These are phyloP conservation scores for Trichoderma sp. DNA, from an alignment of 2,329 filamentous ascomycete species.

Conservation along the genomic window DNA sequence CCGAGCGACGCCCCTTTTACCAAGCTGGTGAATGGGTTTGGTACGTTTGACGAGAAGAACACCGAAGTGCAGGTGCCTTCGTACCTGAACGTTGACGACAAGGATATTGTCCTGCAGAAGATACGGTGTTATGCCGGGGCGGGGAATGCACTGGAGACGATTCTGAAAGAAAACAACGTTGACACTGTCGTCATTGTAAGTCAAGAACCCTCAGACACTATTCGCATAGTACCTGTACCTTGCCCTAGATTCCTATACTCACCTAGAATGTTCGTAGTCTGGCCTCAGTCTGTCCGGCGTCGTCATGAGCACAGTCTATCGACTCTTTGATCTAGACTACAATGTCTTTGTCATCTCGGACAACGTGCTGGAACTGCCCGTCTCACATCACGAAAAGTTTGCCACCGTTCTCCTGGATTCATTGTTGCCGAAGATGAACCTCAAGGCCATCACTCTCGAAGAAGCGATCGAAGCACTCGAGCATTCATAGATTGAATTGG, in stretches of 20 bases:
- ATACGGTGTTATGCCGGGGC: conserved; percentile 46
- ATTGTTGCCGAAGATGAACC: conserved; percentile 27
- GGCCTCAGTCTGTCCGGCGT: conserved; percentile 47
- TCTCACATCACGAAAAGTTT: conserved; percentile 11
- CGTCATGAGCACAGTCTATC: conserved; percentile 47
- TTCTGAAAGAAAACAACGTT: conserved; percentile 44
- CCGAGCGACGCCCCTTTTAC: conserved; percentile 41
- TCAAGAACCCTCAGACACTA: neutral
- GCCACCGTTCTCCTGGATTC: neutral
- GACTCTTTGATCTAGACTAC: conserved; percentile 48
- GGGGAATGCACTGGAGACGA: conserved; percentile 46
- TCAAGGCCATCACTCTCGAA: conserved; percentile 17
- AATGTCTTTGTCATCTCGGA: conserved; percentile 46
- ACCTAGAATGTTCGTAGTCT: conserved; percentile 34
- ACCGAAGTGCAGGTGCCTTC: conserved; percentile 40
- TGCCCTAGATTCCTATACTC: neutral
- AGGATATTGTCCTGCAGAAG: conserved; percentile 46
- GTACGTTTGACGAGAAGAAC: conserved; percentile 34
- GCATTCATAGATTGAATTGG: neutral
- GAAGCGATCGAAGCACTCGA: conserved; percentile 20
- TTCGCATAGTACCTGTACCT: neutral
- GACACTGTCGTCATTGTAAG: conserved; percentile 46
- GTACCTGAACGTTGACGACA: conserved; percentile 38
- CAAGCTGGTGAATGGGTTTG: conserved; percentile 33
- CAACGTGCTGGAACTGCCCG: conserved; percentile 37